Base-by-base conservation (phyloP, 305 asterid genomes). In the Fraxinus dipetala region DNA sequence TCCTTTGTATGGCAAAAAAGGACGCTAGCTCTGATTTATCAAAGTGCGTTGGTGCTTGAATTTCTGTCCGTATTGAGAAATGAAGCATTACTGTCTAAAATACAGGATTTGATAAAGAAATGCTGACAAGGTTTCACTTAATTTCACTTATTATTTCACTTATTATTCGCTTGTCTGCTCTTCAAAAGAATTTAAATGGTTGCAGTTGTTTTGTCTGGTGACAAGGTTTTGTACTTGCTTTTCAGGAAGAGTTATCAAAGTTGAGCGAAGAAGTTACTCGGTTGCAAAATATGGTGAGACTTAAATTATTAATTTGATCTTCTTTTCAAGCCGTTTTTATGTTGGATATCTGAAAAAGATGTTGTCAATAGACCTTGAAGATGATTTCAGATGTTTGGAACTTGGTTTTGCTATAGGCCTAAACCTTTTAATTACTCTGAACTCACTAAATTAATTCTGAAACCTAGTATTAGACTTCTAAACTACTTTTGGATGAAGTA, bases 211-310 rank as follows among this genome's bases (percentile, higher is more conserved):
- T 32, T 56, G 76, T 76, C 61, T 63, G 32, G 77, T 85, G 70
- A 82, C 84, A 65, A 51, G 48, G 70, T 75, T 16, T 75, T 87
- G 45, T 76, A 85, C 45, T 48, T 30, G 67, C 45, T 84, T 72
- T 88, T 86, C 96, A 96, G 98, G 97, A 89, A 76, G 97, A 92
- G 86, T 51, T 96, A 85, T 91, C 92, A 70, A 92, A 91, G 90
- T 85, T 96, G 89, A 88, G 83, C 2, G 85, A 80, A 56, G 92
- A 94, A 87, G 92, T 94, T 78, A 76, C 4, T 48, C 92, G 80
- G 85, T 87, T 96, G 85, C 91, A 87, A 61, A 85, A 85, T 88
- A 56, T 83, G 95, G 99, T 94, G 78, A 83, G 84, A 30, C 30
- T 82, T 65, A 36, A 76, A 51, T 82, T 59, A 54, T 59, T 40